Percentiles rank a stretch among this genome's conserved stretches.
Conservation (phyloP, 345 rosid species). For the Acer yangbiense region DNA sequence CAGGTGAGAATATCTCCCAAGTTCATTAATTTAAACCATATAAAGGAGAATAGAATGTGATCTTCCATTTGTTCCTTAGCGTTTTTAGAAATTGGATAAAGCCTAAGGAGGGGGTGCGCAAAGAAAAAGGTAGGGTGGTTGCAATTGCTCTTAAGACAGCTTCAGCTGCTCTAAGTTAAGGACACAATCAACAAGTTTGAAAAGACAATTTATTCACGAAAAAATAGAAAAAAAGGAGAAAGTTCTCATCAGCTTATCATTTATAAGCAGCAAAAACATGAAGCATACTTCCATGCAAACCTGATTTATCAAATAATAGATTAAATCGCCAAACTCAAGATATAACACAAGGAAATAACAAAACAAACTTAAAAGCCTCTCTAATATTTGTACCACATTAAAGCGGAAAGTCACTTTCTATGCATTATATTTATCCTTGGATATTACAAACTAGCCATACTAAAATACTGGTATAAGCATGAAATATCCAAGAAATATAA, state of each 20-base stretch:
- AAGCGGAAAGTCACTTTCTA: background rate
- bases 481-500: background rate
- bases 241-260: background rate
- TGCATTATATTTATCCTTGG: background rate
- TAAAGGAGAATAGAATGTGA: too few relatives aligned
- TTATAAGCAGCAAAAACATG: background rate
- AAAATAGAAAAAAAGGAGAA: background rate
- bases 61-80: background rate
- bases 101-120: background rate
- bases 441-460: background rate
- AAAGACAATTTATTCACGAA: background rate
- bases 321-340: background rate
- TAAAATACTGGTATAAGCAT: background rate
- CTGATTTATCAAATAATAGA: background rate
- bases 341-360: background rate
- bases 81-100: background rate
- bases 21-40: too few relatives aligned
- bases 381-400: background rate
- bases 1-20: background rate
- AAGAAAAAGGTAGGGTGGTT: background rate
- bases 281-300: background rate
- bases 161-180: background rate
- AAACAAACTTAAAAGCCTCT: background rate
- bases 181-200: constrained; percentile 1
- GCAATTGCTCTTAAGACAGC: background rate